Conservation (phyloP, 2,329 filamentous ascomycete species). For the Periglandula ipomoeae region DNA sequence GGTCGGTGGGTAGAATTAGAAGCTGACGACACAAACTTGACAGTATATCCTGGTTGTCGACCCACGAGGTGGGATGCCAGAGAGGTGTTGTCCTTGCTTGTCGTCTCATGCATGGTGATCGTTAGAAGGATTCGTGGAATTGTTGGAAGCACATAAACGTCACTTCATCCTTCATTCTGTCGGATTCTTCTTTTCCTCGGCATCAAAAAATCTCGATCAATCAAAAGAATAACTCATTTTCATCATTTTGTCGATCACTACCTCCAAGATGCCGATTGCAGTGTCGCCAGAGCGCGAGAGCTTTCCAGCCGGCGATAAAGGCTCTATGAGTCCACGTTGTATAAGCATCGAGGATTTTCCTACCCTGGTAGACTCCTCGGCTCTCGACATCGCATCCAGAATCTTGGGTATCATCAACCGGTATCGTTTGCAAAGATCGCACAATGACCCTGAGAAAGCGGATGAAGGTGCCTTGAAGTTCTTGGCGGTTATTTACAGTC, state of each 20-base stretch:
- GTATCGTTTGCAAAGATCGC: conserved; percentile 24
- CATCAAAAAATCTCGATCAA: too few relatives aligned
- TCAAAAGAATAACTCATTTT: too few relatives aligned
- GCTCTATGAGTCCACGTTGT: not conserved
- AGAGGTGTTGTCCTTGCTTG: not conserved
- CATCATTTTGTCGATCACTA: not conserved
- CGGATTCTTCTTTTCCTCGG: too few relatives aligned
- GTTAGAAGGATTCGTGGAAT: not conserved
- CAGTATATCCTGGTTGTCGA: not conserved
- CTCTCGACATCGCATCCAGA: conserved; percentile 22
- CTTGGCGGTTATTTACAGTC: conserved; percentile 29
- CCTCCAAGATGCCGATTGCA: not conserved
- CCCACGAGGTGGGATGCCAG: not conserved
- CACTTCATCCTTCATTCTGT: not conserved
- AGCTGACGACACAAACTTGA: not conserved
- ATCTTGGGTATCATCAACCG: conserved; percentile 31
- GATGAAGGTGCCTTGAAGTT: conserved; percentile 29
- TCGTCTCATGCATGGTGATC: not conserved
- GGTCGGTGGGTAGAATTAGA: not conserved
- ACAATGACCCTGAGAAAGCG: conserved; percentile 13
- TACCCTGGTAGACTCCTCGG: conserved; percentile 14
- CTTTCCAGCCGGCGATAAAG: not conserved
- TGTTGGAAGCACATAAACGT: not conserved
- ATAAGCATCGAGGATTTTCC: conserved; percentile 6
- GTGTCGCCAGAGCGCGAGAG: not conserved